Conservation (phyloP, 2,329 filamentous ascomycete genomes). For the Calonectria hongkongensis region DNA sequence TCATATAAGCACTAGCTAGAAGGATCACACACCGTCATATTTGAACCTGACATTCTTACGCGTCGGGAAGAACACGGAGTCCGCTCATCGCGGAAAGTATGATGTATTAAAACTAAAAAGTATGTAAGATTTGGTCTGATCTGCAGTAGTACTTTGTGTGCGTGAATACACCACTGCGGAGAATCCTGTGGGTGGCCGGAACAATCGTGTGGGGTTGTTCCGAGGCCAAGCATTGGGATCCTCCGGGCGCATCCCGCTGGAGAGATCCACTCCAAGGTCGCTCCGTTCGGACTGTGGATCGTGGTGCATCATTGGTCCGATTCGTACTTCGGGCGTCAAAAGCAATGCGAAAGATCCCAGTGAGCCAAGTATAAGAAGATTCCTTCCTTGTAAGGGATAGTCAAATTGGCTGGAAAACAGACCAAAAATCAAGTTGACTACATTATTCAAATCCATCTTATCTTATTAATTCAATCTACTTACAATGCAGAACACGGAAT, state of each 20-base stretch:
- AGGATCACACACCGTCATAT: background rate
- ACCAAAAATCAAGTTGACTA: background rate
- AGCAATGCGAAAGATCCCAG: background rate
- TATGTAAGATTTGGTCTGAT: background rate
- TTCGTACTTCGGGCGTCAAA: background rate
- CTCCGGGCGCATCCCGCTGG: background rate
- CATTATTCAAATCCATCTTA: background rate
- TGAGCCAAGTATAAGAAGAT: background rate
- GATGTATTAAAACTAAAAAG: background rate
- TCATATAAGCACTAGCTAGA: background rate
- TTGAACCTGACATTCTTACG: background rate
- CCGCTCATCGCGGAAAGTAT: background rate
- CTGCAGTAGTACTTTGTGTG: background rate
- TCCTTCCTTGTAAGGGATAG: background rate
- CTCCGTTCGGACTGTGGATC: background rate
- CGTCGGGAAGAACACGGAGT: background rate
- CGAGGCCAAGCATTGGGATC: background rate
- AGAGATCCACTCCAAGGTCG: background rate
- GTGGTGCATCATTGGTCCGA: background rate
- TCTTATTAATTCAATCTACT: background rate
- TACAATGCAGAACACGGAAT: slow-evolving; percentile 1
- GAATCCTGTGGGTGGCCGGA: background rate
- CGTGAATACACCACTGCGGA: background rate
- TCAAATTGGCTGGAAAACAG: background rate
- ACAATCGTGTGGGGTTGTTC: background rate